These are phyloP conservation scores for Meyerozyma carpophila DNA, from an alignment of 1,139 yeast species.

Conservation along the genomic window DNA sequence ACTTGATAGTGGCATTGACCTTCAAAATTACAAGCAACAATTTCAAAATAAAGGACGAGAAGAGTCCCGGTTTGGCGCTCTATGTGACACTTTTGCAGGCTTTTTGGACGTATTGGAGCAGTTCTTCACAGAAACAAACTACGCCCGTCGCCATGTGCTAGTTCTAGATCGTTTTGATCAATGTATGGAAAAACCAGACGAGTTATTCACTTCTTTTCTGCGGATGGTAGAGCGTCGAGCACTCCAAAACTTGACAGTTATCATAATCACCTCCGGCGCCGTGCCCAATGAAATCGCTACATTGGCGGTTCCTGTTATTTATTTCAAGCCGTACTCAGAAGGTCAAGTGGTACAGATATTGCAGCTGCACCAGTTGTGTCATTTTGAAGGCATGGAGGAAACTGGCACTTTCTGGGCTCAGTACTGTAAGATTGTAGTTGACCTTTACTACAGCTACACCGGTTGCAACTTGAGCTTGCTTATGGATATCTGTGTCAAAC, in stretches of 20 bases:
- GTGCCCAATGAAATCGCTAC: constrained; percentile 45
- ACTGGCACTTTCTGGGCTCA: constrained; percentile 38
- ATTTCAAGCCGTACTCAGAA: constrained; percentile 42
- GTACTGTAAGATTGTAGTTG: constrained; percentile 47
- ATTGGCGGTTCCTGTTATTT: constrained; percentile 44
- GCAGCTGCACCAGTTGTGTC: constrained; percentile 20
- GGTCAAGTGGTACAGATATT: constrained; percentile 36
- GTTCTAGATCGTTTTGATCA: constrained; percentile 58
- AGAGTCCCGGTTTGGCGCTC: constrained; percentile 5
- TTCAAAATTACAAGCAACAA: constrained; percentile 7
- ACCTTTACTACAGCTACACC: constrained; percentile 45
- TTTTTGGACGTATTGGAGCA: constrained; percentile 38
- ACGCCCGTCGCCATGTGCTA: constrained; percentile 41
- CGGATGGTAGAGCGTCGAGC: constrained; percentile 40
- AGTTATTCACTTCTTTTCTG: constrained; percentile 41
- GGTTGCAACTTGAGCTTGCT: constrained; percentile 48
- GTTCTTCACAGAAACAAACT: constrained; percentile 26
- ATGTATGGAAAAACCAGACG: constrained; percentile 44
- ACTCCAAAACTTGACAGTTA: constrained; percentile 24
- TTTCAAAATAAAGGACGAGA: constrained; percentile 15
- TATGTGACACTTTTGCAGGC: constrained; percentile 44
- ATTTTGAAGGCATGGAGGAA: constrained; percentile 13
- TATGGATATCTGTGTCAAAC: constrained; percentile 32
- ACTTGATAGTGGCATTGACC: constrained; percentile 22
- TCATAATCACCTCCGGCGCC: constrained; percentile 34